Percentiles rank a stretch among this genome's conserved stretches.
These are phyloP conservation scores for Spergularia marina DNA, from an alignment of 148 eudicot genomes.

Conservation along the genomic window DNA sequence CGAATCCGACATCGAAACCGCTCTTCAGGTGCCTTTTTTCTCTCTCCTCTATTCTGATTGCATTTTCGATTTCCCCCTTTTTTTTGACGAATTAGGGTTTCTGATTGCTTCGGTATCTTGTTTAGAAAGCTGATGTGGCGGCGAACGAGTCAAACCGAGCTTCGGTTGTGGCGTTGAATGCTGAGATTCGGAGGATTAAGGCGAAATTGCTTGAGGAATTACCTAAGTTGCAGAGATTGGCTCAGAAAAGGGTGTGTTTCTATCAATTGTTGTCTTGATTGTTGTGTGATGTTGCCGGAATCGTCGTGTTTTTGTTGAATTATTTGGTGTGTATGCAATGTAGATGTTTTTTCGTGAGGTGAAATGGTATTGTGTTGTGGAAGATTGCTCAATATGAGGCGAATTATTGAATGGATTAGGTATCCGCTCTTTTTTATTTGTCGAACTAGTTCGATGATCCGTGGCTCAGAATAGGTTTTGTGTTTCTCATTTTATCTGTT, in stretches of 20 bases:
- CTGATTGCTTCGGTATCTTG: not conserved
- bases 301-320: no score
- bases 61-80: not conserved
- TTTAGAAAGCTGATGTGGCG: conserved; percentile 83
- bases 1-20: conserved; percentile 73
- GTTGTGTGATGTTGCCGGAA: not conserved
- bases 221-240: conserved; percentile 89
- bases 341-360: no score
- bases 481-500: not conserved
- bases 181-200: conserved; percentile 92
- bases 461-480: no score
- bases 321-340: no score
- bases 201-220: conserved; percentile 83
- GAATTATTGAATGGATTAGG: no score
- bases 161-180: conserved; percentile 79
- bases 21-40: conserved; percentile 52
- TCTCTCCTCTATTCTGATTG: not conserved
- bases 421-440: no score
- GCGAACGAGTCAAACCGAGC: conserved; percentile 74
- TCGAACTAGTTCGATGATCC: no score
- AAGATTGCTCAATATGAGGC: no score
- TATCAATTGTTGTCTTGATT: not conserved
- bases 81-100: not conserved
- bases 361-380: no score
- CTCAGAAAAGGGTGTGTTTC: conserved; percentile 69